Base-by-base conservation (phyloP, 1,139 yeast genomes). In the Diutina catenulata region DNA sequence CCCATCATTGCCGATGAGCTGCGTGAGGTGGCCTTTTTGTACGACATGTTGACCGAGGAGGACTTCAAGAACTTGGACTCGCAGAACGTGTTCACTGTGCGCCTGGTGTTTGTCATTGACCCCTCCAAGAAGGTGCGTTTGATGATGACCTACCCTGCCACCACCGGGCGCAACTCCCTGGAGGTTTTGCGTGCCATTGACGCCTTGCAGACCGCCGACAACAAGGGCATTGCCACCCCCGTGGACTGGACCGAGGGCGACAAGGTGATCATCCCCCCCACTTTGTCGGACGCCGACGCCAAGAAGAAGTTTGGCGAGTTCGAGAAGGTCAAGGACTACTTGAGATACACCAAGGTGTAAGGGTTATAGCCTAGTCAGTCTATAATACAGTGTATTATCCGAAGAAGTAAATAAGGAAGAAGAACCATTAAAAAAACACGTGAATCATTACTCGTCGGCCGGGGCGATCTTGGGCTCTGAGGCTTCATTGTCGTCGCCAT, bases 21-120 rank as follows among this genome's bases (percentile, higher is more conserved):
- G 47, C 79, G 84, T 58, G 76, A 83, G 57, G 86, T 86, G 44
- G 83, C 95, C 5, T 80, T 68, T 62, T 61, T 76, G 50, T 86
- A 80, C 60, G 95, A 86, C 57, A 86, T 86, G 95, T 81, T 84
- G 49, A 93, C 84, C 59, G 87, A 83, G 60, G 83, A 77, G 50
- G 94, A 88, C 41, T 80, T 82, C 65, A 70, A 80, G 61, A 81
- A 82, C 58, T 67, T 86, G 51, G 73, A 70, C 57, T 68, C 50
- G 70, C 41, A 45, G 48, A 82, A 84, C 36, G 59, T 67, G 41
- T 73, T 79, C 57, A 83, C 95, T 43, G 80, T 86, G 57, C 81
- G 95, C 66, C 79, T 91, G 15, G 95, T 86, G 37, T 86, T 80
- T 61, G 66, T 86, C 56, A 83, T 86, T 56, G 95, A 86, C 59